Conservation (phyloP, 306 rosid species). For the Oemleria cerasiformis region DNA sequence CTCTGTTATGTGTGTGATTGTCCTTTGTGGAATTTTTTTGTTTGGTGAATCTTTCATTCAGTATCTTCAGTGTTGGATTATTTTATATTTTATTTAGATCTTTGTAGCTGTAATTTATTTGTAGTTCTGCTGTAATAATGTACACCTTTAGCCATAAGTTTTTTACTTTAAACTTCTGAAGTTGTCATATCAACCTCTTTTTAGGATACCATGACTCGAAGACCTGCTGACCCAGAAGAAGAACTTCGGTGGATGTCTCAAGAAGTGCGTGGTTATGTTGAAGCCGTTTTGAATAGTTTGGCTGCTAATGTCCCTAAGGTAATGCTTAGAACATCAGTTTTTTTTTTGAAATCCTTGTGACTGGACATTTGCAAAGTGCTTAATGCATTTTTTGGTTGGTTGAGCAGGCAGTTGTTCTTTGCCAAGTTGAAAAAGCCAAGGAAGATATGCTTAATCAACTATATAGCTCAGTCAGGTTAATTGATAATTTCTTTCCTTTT, state of each 20-base stretch:
- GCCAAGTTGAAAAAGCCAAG: constrained; percentile 97
- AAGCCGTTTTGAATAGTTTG: constrained; percentile 97
- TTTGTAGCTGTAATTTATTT: not conserved
- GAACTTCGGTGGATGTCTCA: constrained; percentile 99
- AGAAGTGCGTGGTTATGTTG: constrained; percentile 97
- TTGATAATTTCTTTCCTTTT: constrained; percentile 17
- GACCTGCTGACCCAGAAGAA: constrained; percentile 98
- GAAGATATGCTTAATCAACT: constrained; percentile 96
- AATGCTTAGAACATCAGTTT: constrained; percentile 22
- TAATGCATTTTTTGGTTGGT: constrained; percentile 32
- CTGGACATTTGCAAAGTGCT: constrained; percentile 12
- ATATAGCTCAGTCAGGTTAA: constrained; percentile 89
- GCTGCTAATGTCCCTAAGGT: constrained; percentile 98
- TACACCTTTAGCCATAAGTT: not conserved
- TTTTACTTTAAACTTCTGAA: not conserved
- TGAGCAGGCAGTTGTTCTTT: constrained; percentile 94
- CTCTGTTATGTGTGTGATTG: not conserved
- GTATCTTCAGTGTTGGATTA: not conserved
- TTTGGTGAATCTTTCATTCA: not conserved
- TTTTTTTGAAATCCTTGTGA: not conserved
- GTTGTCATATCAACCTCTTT: not conserved
- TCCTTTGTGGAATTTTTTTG: not conserved
- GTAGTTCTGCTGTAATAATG: too few relatives aligned
- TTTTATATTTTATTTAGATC: too few relatives aligned
- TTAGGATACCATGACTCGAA: constrained; percentile 90